These are phyloP conservation scores for Fusarium sp. DNA, from an alignment of 2,329 filamentous ascomycete species.

Conservation along the genomic window DNA sequence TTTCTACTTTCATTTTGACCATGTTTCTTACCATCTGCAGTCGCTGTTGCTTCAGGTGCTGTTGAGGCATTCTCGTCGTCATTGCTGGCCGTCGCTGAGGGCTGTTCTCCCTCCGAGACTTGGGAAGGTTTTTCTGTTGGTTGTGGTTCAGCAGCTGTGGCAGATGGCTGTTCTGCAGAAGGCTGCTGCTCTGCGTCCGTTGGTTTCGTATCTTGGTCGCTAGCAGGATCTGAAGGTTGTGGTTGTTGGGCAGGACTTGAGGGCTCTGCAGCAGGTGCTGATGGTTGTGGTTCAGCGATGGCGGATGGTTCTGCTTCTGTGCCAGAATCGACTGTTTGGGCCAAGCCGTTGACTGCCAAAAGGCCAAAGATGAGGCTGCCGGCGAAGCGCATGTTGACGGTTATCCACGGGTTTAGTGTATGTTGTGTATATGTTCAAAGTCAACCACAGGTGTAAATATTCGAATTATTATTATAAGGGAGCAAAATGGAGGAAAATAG, in stretches of 20 bases:
- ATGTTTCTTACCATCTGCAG: slow-evolving; percentile 18
- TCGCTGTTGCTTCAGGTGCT: slow-evolving; percentile 7
- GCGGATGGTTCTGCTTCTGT: slow-evolving; percentile 5
- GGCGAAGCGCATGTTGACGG: slow-evolving; percentile 25
- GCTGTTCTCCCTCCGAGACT: background rate
- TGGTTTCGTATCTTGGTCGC: background rate
- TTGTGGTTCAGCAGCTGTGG: slow-evolving; percentile 3
- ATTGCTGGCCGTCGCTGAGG: slow-evolving; percentile 8
- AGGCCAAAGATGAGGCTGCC: slow-evolving; percentile 27
- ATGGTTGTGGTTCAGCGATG: slow-evolving; percentile 20
- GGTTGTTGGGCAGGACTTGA: slow-evolving; percentile 13
- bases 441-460: background rate
- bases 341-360: slow-evolving; percentile 26
- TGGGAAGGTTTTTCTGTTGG: slow-evolving; percentile 10
- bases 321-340: slow-evolving; percentile 17
- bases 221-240: background rate
- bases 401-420: background rate
- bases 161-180: background rate
- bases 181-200: background rate
- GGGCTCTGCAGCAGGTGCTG: slow-evolving; percentile 21
- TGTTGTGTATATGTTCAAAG: background rate
- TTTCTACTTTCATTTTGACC: background rate
- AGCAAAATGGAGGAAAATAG: background rate
- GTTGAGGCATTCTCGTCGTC: slow-evolving; percentile 3
- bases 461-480: background rate